Base-by-base conservation (phyloP, 148 eudicot genomes). In the Arbutus unedo region DNA sequence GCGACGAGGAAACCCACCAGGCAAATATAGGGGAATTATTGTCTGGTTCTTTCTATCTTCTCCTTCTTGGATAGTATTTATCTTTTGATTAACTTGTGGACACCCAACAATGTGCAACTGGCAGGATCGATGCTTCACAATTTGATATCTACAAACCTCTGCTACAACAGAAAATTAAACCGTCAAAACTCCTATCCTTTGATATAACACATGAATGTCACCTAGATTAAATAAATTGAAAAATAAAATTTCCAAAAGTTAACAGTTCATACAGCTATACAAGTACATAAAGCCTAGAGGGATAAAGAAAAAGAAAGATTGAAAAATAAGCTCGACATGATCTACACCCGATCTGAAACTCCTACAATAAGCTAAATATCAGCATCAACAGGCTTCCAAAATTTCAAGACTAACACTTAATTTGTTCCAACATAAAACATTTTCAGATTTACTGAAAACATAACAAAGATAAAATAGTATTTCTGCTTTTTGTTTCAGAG, bases 61-160 rank as follows among this genome's bases (percentile, higher is more conserved):
- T 67, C 75, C 38, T 47, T 48, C 76, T 68, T 49, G 10, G 55
- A 50, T 50, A 48, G n/a, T 72, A 74, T 41, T 23, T 19, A 7
- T 74, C 51, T 64, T 66, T 66, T 64, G 43, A 64, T 44, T n/a
- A n/a, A 73, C 74, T 15, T 78, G 81, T 54, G 56, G 66, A 56
- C 4, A 31, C 74, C 74, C 77, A 51, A 82, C 84, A 74, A 82
- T 31, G 78, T 84, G 88, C 57, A 53, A 67, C 85, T 86, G 81
- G 68, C 87, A 85, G 13, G 83, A 47, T 4, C 76, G 80, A 73
- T 79, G 87, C 82, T 85, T 85, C 74, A 84, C 83, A n/a, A 82
- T 53, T 67, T 79, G 74, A 71, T 81, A 23, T 10, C 31, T 54
- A 64, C 31, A 54, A 72, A 81, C 41, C 44, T 86, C 87, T 88